Percentiles rank a stretch among this genome's conserved stretches.
These are phyloP conservation scores for Metarhizium anisopliae DNA, from an alignment of 2,329 filamentous ascomycete genomes.

Conservation along the genomic window DNA sequence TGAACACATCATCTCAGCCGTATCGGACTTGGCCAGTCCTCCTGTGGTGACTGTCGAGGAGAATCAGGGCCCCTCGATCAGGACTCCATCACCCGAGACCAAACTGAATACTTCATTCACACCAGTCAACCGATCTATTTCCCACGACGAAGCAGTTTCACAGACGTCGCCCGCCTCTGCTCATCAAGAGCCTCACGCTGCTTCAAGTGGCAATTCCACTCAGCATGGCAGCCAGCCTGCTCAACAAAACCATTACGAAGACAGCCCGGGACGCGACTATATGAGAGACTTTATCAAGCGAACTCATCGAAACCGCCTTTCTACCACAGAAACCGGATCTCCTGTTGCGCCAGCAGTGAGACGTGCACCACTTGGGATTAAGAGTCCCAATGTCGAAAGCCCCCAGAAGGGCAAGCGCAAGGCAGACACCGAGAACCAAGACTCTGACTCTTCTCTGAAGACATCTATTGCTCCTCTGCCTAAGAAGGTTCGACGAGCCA, in stretches of 20 bases:
- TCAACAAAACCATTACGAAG: slow-evolving; percentile 11
- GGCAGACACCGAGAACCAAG: slow-evolving; percentile 13
- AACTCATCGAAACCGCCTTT: slow-evolving; percentile 18
- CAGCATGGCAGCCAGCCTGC: not conserved
- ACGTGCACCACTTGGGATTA: slow-evolving; percentile 22
- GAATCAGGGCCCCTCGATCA: not conserved
- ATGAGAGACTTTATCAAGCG: slow-evolving; percentile 27
- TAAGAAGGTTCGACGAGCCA: slow-evolving; percentile 16
- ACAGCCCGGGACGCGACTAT: slow-evolving; percentile 25
- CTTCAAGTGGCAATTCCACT: not conserved
- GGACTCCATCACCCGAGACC: not conserved
- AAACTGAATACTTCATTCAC: slow-evolving; percentile 16
- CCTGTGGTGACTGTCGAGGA: not conserved
- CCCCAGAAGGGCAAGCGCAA: slow-evolving; percentile 25
- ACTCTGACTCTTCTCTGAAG: slow-evolving; percentile 13
- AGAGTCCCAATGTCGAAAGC: slow-evolving; percentile 27
- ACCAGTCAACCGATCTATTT: slow-evolving; percentile 10
- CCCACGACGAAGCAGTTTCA: not conserved
- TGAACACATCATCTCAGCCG: not conserved
- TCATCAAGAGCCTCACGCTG: not conserved
- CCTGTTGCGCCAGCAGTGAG: slow-evolving; percentile 16
- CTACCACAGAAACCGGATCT: slow-evolving; percentile 23
- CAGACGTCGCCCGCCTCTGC: slow-evolving; percentile 7
- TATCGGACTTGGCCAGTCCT: not conserved
- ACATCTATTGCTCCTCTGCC: slow-evolving; percentile 12